phyloP scores from a whole-genome alignment of 306 rosid genomes.

The Mimosa bimucronata region DNA sequence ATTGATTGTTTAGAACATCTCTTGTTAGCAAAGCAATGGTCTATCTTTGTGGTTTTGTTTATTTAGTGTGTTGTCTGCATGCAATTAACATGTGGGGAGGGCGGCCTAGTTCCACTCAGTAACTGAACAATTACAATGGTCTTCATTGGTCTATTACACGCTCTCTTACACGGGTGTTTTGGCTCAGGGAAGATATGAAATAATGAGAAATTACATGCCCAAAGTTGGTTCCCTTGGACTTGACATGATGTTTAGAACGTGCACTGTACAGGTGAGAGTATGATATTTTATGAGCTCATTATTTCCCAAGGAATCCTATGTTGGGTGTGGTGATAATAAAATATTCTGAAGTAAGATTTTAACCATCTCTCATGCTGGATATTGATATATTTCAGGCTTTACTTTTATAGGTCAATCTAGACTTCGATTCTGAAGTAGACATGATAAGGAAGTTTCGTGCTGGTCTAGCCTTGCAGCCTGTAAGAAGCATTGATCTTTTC shows the following conservation, averaged over 20 bases:
- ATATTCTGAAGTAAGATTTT: slow-evolving; percentile 19
- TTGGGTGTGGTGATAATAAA: slow-evolving; percentile 34
- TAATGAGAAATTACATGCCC: slow-evolving; percentile 96
- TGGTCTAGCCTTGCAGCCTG: slow-evolving; percentile 96
- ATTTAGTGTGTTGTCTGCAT: not conserved
- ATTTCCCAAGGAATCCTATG: slow-evolving; percentile 19
- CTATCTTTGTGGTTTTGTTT: slow-evolving; percentile 9
- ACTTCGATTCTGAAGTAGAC: slow-evolving; percentile 93
- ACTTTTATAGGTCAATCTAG: slow-evolving; percentile 83
- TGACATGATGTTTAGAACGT: slow-evolving; percentile 99
- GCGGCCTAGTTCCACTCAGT: not conserved
- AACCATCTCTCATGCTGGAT: slow-evolving; percentile 23
- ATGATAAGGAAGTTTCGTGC: slow-evolving; percentile 96
- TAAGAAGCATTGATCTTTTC: slow-evolving; percentile 49
- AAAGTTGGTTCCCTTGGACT: slow-evolving; percentile 97
- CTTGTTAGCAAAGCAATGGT: slow-evolving; percentile 14
- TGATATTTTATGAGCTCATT: slow-evolving; percentile 25
- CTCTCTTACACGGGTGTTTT: slow-evolving; percentile 44
- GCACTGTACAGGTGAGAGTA: slow-evolving; percentile 90
- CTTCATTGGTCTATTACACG: slow-evolving; percentile 34
- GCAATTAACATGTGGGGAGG: not conserved
- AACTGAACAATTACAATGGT: slow-evolving; percentile 24
- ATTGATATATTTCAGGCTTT: slow-evolving; percentile 29
- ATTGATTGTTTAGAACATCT: not conserved
- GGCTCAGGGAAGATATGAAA: slow-evolving; percentile 89